Conservation (phyloP, 2,329 filamentous ascomycete genomes). For the Tolypocladium amazonense region DNA sequence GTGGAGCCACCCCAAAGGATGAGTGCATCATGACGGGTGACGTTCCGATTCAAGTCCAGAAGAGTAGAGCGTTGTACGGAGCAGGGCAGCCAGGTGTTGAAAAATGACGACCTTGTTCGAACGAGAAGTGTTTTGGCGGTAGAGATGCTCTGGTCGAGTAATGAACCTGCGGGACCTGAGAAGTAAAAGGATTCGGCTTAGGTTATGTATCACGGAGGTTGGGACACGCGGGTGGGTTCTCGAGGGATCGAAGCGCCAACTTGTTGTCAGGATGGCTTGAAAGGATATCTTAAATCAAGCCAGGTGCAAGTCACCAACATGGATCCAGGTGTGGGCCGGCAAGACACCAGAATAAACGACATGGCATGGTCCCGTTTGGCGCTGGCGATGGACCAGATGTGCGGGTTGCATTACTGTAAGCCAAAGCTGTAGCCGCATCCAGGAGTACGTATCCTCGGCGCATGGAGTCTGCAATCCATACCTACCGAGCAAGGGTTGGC, state of each 20-base stretch:
- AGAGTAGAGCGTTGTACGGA: background rate
- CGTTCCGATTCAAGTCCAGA: background rate
- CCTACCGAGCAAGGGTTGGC: slow-evolving; percentile 5
- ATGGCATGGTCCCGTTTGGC: slow-evolving; percentile 7
- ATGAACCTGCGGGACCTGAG: background rate
- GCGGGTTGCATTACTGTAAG: slow-evolving; percentile 21
- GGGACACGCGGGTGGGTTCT: slow-evolving; percentile 9
- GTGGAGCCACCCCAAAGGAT: slow-evolving; percentile 13
- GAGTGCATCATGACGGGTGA: slow-evolving; percentile 17
- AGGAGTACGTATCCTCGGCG: slow-evolving; percentile 1
- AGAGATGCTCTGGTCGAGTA: background rate
- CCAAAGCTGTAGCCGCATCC: slow-evolving; percentile 9
- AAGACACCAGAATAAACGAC: slow-evolving; percentile 15
- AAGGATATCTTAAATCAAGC: slow-evolving; percentile 22
- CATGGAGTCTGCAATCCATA: background rate
- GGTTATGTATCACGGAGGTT: slow-evolving; percentile 19
- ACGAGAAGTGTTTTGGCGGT: background rate
- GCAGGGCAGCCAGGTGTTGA: background rate
- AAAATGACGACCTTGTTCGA: background rate
- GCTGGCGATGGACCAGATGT: slow-evolving; percentile 15
- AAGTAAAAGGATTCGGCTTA: slow-evolving; percentile 12
- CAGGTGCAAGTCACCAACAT: slow-evolving; percentile 15
- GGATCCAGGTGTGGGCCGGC: slow-evolving; percentile 26
- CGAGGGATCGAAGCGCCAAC: slow-evolving; percentile 20
- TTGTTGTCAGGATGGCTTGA: slow-evolving; percentile 16